Base-by-base conservation (phyloP, 164 flowering plant genomes). In the Santalum album region DNA sequence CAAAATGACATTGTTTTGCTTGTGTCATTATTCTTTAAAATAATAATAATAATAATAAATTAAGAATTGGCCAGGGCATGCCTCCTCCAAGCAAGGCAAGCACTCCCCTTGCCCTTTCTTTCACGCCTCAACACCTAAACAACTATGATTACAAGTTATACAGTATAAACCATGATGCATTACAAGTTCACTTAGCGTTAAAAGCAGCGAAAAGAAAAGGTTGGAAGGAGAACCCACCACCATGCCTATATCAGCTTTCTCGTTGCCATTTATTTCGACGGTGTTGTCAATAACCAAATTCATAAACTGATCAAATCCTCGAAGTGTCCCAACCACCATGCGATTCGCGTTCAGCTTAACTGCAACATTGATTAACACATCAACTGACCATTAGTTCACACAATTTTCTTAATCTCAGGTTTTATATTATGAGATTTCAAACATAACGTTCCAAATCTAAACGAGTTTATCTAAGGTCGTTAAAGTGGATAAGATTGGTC, bases 221-320 rank as follows among this genome's bases (percentile, higher is more conserved):
- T 7, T 32, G 7, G 19, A 22, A 19, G 7, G 46, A 51, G 9
- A n/a, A 73, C 87, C 27, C 52, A 82, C 88, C 88, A 85, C 88
- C 88, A 78, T 85, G 65, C 88, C 88, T 23, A 85, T 85, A 6
- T 85, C 92, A 62, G 54, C 80, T 65, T 67, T 72, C 55, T 85
- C 88, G 53, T 77, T 76, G 42, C 92, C 86, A 47, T 77, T 78
- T 39, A 78, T 67, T 51, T 80, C 86, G 24, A 80, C 64, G 16
- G 87, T 82, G 74, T 78, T 82, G 68, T 85, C 92, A 18, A 82
- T 52, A 64, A 85, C 88, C 54, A 82, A 66, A 65, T 83, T 83
- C 90, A 83, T 83, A 46, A 83, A 83, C 69, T 83, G 90, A 57
- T 83, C 90, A 56, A 80, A 83, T 18, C 90, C 86, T 46, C 90